Conservation (phyloP, 83 land plant genomes). For the Thuja plicata region DNA sequence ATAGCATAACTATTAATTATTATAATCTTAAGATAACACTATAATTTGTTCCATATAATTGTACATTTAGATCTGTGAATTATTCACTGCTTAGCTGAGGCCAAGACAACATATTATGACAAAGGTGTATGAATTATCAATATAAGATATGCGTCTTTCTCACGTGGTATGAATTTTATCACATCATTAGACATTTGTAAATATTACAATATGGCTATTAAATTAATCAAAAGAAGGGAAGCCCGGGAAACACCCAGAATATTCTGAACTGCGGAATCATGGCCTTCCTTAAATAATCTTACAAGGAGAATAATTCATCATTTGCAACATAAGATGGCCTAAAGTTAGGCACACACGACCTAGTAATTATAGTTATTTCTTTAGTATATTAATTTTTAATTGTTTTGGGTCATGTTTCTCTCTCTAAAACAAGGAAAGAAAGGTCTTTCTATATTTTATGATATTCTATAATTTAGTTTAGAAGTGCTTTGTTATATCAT, state of each 20-base stretch:
- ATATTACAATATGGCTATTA: no score
- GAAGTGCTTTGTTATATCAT: no score
- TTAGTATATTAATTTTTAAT: no score
- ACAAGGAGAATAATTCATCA: background rate
- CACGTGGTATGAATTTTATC: background rate
- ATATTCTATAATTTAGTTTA: no score
- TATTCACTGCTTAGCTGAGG: background rate
- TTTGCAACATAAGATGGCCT: background rate
- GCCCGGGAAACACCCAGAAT: background rate
- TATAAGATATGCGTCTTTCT: background rate
- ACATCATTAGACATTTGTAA: background rate
- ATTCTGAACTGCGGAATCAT: no score
- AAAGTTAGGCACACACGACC: background rate
- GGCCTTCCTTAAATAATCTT: background rate
- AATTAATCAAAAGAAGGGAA: background rate
- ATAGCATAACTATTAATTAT: background rate
- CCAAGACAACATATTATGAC: background rate
- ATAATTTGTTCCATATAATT: no score
- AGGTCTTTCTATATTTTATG: no score
- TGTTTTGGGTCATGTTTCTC: no score
- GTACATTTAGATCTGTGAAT: no score
- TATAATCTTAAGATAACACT: no score
- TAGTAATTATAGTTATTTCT: no score
- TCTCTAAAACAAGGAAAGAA: no score
- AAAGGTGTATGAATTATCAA: background rate